Evolutionary conservation across 2,329 filamentous ascomycete genomes (phyloP), one percentile per base, ranked within the genome.

Genomic region (Hirsutella thompsonii): DNA sequence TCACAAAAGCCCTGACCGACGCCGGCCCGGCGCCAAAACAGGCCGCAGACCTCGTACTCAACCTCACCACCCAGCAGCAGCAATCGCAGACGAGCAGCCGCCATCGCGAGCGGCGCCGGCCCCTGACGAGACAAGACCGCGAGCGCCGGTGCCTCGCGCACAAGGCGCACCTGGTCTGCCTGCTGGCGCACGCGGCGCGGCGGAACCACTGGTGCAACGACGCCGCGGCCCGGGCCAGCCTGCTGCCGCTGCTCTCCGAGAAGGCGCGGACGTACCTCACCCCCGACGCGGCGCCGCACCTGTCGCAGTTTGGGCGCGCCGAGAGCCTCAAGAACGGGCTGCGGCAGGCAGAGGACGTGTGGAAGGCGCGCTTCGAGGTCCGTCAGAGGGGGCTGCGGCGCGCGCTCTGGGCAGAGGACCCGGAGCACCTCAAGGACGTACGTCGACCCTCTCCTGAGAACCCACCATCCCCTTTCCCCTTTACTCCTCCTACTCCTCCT

Each of bases 121-220:
- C 70, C 2, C 60, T 77, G 3, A 73, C 59, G 20, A 72, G 66
- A 46, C 67, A 67, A 18, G 75, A 80, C 49, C 72, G 65, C 46
- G 60, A 62, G 35, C 63, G 57, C 13, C 76, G 89, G 18, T 57
- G 92, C 23, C 74, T 86, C 39, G 70, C 88, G n/a, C 92, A 98
- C 59, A 94, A 90, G 59, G 68, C 79, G 46, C 89, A 98, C 61
- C 49, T 96, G 0, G 64, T 95, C 13, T 94, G 86, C 55, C 69
- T 98, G 2, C 61, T 98, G 14, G 76, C 79, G 9, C 86, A 96
- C 58, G 72, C 81, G 14, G 74, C 83, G 48, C 68, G 77, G 43
- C 78, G 89, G 42, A 98, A 96, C 55, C 67, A 74, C 41, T 95
- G 90, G 87, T 95, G 89, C 62, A 94, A 94, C 52, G 81, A 90